Conservation (phyloP, 805 yeast genomes). For the Suhomyces pyralidae region DNA sequence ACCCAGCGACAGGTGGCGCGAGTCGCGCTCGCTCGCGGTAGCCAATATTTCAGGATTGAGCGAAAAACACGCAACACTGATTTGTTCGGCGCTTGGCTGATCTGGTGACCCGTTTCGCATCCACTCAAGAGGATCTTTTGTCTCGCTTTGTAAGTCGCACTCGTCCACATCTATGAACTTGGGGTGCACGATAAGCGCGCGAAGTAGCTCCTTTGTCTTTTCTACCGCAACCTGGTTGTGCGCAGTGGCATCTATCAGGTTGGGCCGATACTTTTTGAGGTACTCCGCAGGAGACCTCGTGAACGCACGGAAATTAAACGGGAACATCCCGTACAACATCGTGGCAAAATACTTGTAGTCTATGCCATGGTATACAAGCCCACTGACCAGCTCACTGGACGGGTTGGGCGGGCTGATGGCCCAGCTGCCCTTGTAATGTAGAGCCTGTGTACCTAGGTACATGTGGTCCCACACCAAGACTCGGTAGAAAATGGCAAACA, state of each 20-base stretch:
- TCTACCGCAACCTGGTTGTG: not conserved
- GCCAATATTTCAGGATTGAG: constrained; percentile 18
- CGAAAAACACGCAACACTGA: constrained; percentile 16
- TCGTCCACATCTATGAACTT: constrained; percentile 33
- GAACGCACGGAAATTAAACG: constrained; percentile 46
- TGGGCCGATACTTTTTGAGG: not conserved
- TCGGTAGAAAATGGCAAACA: constrained; percentile 46
- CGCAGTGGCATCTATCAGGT: constrained; percentile 1
- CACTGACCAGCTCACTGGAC: not conserved
- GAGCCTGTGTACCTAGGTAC: not conserved
- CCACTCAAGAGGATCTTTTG: constrained; percentile 20
- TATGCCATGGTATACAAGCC: not conserved
- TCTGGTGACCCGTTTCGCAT: constrained; percentile 8
- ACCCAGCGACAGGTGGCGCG: not conserved
- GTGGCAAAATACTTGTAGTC: constrained; percentile 37
- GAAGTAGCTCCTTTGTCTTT: constrained; percentile 23
- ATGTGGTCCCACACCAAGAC: constrained; percentile 25
- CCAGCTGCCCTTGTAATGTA: not conserved
- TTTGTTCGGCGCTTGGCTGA: constrained; percentile 16
- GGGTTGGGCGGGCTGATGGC: not conserved
- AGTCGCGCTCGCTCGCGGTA: constrained; percentile 11
- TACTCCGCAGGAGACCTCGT: constrained; percentile 18
- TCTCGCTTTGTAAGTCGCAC: constrained; percentile 21
- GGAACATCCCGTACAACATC: constrained; percentile 56
- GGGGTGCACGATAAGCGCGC: constrained; percentile 47